Conservation (phyloP, 1,284 basidiomycete genomes). For the Ceratobasidium sp. region DNA sequence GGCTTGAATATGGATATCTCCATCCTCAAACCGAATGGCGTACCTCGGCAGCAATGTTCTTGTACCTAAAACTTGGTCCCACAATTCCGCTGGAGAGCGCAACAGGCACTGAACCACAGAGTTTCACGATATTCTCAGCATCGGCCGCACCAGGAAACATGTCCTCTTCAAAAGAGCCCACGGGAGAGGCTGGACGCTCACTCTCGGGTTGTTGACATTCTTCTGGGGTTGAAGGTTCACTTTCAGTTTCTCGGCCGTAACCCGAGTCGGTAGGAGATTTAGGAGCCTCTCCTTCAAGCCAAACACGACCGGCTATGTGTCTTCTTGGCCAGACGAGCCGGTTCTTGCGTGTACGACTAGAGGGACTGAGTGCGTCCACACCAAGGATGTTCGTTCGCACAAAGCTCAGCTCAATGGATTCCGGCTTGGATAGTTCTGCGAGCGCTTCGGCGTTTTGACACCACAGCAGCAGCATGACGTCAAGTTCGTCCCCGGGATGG, state of each 20-base stretch:
- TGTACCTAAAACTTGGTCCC: conserved; percentile 36
- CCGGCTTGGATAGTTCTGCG: conserved; percentile 21
- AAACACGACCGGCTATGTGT: conserved; percentile 16
- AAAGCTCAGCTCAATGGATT: conserved; percentile 23
- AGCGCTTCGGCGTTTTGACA: conserved; percentile 9
- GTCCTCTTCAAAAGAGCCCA: conserved; percentile 1
- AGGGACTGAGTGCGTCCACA: conserved; percentile 40
- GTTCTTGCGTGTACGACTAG: conserved; percentile 25
- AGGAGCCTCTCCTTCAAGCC: conserved; percentile 28
- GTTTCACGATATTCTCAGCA: conserved; percentile 54
- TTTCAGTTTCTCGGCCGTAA: neutral
- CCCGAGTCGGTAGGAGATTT: neutral
- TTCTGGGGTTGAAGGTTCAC: neutral
- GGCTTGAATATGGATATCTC: neutral
- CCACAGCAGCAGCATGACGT: conserved; percentile 26
- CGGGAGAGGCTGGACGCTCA: conserved; percentile 50
- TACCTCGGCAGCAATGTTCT: conserved; percentile 41
- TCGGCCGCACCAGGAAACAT: conserved; percentile 60
- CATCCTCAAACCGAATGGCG: neutral
- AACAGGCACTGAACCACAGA: conserved; percentile 24
- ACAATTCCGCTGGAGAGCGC: conserved; percentile 6
- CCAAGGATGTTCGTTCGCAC: conserved; percentile 30
- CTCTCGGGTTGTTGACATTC: conserved; percentile 60
- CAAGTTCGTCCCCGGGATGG: conserved; percentile 15
- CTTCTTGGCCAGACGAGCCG: conserved; percentile 20